These are phyloP conservation scores for Ophiobolus disseminans DNA, from an alignment of 2,329 filamentous ascomycete genomes.

Conservation along the genomic window DNA sequence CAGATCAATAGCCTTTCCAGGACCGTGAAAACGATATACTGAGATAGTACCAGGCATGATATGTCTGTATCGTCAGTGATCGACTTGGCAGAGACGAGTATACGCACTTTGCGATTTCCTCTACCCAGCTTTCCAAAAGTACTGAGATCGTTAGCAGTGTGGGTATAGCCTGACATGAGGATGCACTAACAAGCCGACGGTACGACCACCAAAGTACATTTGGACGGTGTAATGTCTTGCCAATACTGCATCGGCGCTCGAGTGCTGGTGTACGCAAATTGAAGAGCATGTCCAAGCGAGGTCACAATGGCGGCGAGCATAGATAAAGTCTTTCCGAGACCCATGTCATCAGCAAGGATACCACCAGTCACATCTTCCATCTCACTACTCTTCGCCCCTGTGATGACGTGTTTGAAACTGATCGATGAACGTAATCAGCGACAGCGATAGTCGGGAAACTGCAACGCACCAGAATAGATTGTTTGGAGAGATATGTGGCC, in stretches of 20 bases:
- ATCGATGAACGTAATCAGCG: slow-evolving; percentile 1
- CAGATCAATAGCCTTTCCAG: not conserved
- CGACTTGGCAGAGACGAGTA: not conserved
- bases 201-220: slow-evolving; percentile 23
- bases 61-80: not conserved
- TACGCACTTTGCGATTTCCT: not conserved
- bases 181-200: slow-evolving; percentile 17
- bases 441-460: not conserved
- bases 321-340: slow-evolving; percentile 26
- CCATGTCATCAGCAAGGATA: slow-evolving; percentile 36
- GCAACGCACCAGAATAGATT: not conserved
- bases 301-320: slow-evolving; percentile 21
- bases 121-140: not conserved
- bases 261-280: slow-evolving; percentile 1
- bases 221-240: slow-evolving; percentile 3
- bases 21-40: not conserved
- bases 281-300: slow-evolving; percentile 12
- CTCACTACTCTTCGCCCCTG: slow-evolving; percentile 54
- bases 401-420: slow-evolving; percentile 69
- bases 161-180: not conserved
- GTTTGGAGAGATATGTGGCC: not conserved
- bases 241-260: not conserved
- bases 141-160: not conserved
- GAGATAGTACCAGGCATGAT: not conserved
- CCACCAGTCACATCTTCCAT: slow-evolving; percentile 25